These are phyloP conservation scores for Aegilops longissima DNA, from an alignment of 176 grass and related monocot genomes.

Conservation along the genomic window DNA sequence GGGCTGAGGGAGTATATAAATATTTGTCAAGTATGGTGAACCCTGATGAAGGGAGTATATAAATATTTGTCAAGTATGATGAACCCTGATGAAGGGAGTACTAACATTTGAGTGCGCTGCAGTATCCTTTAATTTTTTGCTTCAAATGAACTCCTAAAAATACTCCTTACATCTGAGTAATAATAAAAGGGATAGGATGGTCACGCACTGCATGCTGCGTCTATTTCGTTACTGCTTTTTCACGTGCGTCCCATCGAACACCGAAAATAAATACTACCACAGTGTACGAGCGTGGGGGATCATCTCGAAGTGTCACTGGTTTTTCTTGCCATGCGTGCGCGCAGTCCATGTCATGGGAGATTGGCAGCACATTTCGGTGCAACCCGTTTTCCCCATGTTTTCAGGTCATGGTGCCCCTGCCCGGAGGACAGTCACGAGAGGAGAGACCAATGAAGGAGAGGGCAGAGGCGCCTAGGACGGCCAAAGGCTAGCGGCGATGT, in stretches of 20 bases:
- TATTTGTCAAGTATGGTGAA: too few relatives aligned
- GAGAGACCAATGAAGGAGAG: background rate
- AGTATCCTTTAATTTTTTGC: too few relatives aligned
- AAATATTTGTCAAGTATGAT: too few relatives aligned
- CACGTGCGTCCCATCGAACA: background rate
- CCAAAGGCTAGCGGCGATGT: slow-evolving; percentile 34
- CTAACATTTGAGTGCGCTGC: too few relatives aligned
- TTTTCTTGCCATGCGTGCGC: background rate
- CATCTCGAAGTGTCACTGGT: background rate
- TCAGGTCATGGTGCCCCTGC: slow-evolving; percentile 27
- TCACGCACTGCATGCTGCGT: background rate
- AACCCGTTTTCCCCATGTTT: slow-evolving; percentile 35
- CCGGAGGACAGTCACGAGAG: background rate
- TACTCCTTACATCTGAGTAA: too few relatives aligned
- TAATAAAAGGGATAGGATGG: too few relatives aligned
- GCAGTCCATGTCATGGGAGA: background rate
- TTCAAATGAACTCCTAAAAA: too few relatives aligned
- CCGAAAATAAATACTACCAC: background rate
- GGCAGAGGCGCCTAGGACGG: slow-evolving; percentile 32
- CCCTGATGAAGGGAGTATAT: too few relatives aligned
- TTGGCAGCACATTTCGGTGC: background rate
- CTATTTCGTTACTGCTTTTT: background rate
- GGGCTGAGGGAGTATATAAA: too few relatives aligned
- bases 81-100: too few relatives aligned
- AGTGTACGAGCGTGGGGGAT: background rate